Evolutionary conservation across 2,329 filamentous ascomycete genomes (phyloP).

Genomic region (Stagonosporopsis tanaceti): DNA sequence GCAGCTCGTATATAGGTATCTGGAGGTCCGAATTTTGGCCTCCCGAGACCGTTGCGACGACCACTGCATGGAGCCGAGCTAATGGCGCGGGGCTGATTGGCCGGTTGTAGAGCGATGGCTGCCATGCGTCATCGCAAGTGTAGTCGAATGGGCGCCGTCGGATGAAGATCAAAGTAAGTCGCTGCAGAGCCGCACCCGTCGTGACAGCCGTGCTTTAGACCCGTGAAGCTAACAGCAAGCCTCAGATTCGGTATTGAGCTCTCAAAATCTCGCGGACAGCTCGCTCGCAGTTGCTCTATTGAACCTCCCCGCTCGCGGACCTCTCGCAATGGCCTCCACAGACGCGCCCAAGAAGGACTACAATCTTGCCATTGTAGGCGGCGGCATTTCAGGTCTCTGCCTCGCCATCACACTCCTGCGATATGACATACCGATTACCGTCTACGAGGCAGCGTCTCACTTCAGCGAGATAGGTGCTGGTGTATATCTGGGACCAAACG

Average conservation of each 20-base stretch:
- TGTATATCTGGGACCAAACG: conserved; percentile 64
- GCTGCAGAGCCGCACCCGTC: conserved; percentile 15
- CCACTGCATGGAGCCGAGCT: conserved; percentile 15
- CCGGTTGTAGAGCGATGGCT: not conserved
- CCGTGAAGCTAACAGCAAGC: not conserved
- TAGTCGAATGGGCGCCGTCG: conserved; percentile 16
- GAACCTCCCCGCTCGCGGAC: not conserved
- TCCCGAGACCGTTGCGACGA: conserved; percentile 5
- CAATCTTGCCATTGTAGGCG: conserved; percentile 65
- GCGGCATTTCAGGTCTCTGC: conserved; percentile 65
- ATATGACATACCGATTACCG: conserved; percentile 55
- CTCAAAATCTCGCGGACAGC: not conserved
- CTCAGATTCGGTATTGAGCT: not conserved
- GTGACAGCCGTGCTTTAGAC: conserved; percentile 11
- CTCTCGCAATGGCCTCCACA: conserved; percentile 28
- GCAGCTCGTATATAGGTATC: not conserved
- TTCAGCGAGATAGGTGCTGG: conserved; percentile 68
- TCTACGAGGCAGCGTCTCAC: conserved; percentile 64
- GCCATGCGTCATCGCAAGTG: conserved; percentile 24
- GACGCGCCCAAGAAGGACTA: conserved; percentile 45
- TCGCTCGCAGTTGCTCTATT: not conserved
- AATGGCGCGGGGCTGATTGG: conserved; percentile 10
- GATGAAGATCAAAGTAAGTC: conserved; percentile 20
- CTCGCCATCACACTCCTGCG: conserved; percentile 62
- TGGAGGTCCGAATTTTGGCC: conserved; percentile 4